Conservation (phyloP, 1,139 yeast species). For the Lodderomyces pseudojiufengensis region DNA sequence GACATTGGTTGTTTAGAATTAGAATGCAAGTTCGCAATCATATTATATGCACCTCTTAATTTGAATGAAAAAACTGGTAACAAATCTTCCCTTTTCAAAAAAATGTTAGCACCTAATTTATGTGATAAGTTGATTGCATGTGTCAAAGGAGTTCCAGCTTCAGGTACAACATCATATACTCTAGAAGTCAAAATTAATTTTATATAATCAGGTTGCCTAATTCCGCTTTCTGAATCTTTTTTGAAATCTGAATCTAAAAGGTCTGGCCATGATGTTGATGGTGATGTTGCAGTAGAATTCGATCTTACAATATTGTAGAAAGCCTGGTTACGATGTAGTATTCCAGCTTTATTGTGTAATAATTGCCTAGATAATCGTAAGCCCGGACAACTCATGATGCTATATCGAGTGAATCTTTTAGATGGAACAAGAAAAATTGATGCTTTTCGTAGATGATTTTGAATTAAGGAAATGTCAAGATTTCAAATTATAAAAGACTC, state of each 20-base stretch:
- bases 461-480: too few relatives aligned
- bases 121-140: slow-evolving; percentile 74
- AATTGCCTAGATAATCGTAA: too few relatives aligned
- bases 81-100: slow-evolving; percentile 85
- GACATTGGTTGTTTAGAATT: slow-evolving; percentile 53
- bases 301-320: not conserved
- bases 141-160: slow-evolving; percentile 76
- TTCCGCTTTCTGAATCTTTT: slow-evolving; percentile 23
- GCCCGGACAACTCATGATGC: too few relatives aligned
- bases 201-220: slow-evolving; percentile 85
- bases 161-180: slow-evolving; percentile 86
- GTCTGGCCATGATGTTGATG: slow-evolving; percentile 38
- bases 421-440: too few relatives aligned
- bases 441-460: too few relatives aligned
- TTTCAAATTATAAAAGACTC: too few relatives aligned
- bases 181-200: slow-evolving; percentile 85
- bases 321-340: slow-evolving; percentile 1
- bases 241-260: slow-evolving; percentile 49
- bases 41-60: slow-evolving; percentile 94
- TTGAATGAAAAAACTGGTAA: slow-evolving; percentile 95
- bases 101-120: slow-evolving; percentile 66
- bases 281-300: slow-evolving; percentile 1
- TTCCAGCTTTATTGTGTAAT: too few relatives aligned
- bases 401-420: too few relatives aligned
- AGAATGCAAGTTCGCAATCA: slow-evolving; percentile 79